Base-by-base conservation (phyloP, 2,329 filamentous ascomycete genomes). In the Pseudogymnoascus sp. region DNA sequence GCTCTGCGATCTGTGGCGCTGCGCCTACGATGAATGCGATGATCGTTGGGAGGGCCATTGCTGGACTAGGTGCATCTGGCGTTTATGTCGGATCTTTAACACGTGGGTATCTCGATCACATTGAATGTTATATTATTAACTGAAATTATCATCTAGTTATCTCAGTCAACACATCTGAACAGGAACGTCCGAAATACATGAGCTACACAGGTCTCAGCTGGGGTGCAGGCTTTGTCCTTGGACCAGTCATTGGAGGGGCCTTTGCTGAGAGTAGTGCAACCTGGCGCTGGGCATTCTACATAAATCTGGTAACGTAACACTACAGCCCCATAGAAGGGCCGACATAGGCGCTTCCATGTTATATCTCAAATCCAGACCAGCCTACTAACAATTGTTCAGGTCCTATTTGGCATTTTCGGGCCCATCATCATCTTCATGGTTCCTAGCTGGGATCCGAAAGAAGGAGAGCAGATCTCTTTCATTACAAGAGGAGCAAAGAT, bases 271-370 rank as follows among this genome's bases (percentile, higher is more conserved):
- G 71, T 0, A 42, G 69, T 0, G 75, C 76, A 0, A 69, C 73
- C 1, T 65, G 77, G 24, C 65, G 70, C 2, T 74, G 75, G 64
- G 68, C 76, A 5, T 67, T 77, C 1, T 72, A 61, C 19, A 61
- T 61, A 11, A 61, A 40, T 26, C 68, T 78, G 1, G 37, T 35
- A 35, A 35, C 11, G 11, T 35, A 35, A 14, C 33, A 5, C 33
- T 13, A 35, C 33, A 11, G 33, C 11, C 33, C 33, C 13, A 35
- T 35, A 35, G 11, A 26, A 26, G 24, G 24, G 24, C 24, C 24
- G 5, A 1, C 24, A 2, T 3, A 26, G 24, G 24, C 24, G 4
- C 24, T 26, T 26, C 24, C 5, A 26, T 26, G 5, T 26, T 26
- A 24, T 24, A 2, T 26, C 24, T 26, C 24, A 6, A 26, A 26